phyloP scores from a whole-genome alignment of 2,329 filamentous ascomycete genomes.

The Daldinia eschscholtzii region DNA sequence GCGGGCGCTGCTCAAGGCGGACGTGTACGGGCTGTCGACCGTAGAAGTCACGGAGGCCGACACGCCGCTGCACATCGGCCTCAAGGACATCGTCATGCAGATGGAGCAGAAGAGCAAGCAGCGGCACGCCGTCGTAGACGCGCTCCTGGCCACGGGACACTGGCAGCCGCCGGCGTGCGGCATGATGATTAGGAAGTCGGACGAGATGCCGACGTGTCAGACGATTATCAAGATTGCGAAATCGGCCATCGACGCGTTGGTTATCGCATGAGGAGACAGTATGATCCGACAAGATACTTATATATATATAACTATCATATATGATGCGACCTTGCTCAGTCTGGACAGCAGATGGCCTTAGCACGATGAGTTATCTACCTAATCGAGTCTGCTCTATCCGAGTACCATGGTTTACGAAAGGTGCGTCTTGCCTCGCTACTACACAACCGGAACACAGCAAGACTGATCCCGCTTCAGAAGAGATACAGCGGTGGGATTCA shows the following conservation, averaged over 20 bases:
- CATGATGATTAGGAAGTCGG: slow-evolving; percentile 49
- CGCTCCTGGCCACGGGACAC: slow-evolving; percentile 57
- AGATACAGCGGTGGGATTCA: too few relatives aligned
- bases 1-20: slow-evolving; percentile 66
- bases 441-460: too few relatives aligned
- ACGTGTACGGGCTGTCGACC: slow-evolving; percentile 66
- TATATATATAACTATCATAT: not conserved
- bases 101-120: slow-evolving; percentile 65
- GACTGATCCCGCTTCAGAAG: too few relatives aligned
- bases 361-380: too few relatives aligned
- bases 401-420: not conserved
- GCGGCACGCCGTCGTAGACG: slow-evolving; percentile 65
- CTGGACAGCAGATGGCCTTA: not conserved
- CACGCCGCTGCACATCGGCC: slow-evolving; percentile 58
- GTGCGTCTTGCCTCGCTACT: not conserved
- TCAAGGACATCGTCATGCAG: slow-evolving; percentile 66
- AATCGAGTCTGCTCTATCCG: too few relatives aligned
- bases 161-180: slow-evolving; percentile 48
- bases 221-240: slow-evolving; percentile 67
- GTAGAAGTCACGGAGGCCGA: slow-evolving; percentile 34
- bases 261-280: slow-evolving; percentile 65
- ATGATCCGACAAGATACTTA: too few relatives aligned
- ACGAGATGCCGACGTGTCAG: slow-evolving; percentile 61
- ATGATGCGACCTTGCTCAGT: too few relatives aligned
- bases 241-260: slow-evolving; percentile 65